A percentile compares a stretch with the other conserved stretches of the same genome.
These are phyloP conservation scores for Chalaropsis thielavioides DNA, from an alignment of 2,329 filamentous ascomycete species.

Conservation along the genomic window DNA sequence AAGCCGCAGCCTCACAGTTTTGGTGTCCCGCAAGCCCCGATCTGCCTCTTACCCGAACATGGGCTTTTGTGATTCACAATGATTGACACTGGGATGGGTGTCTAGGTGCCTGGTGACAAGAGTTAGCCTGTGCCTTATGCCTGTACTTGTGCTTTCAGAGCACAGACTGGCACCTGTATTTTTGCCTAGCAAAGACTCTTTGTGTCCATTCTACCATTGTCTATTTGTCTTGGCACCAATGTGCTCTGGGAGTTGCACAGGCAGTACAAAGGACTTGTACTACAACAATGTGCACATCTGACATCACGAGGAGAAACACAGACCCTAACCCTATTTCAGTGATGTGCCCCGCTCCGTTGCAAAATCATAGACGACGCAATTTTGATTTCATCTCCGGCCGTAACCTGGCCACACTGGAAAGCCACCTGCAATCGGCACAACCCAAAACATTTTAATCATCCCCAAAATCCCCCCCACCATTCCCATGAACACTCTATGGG, in stretches of 20 bases:
- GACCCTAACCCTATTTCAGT: neutral
- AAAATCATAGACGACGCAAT: too few species aligned
- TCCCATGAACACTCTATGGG: constrained; percentile 22
- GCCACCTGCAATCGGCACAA: too few species aligned
- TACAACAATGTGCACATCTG: neutral
- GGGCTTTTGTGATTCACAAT: too few species aligned
- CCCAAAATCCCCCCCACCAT: too few species aligned
- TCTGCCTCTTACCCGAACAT: too few species aligned
- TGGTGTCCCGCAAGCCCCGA: too few species aligned
- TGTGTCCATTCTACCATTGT: neutral
- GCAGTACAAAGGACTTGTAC: neutral
- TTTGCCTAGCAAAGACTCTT: neutral
- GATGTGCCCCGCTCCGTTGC: neutral
- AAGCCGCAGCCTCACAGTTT: too few species aligned
- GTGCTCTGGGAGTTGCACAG: neutral
- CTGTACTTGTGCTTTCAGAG: neutral
- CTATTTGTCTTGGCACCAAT: neutral
- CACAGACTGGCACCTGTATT: neutral
- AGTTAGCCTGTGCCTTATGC: neutral
- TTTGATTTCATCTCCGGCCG: too few species aligned
- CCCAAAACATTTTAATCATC: too few species aligned
- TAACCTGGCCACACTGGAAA: too few species aligned
- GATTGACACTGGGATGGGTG: too few species aligned
- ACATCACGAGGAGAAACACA: neutral
- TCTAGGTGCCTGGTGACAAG: neutral